Base-by-base conservation (phyloP, 73 alveolate genomes). In the Durusdinium trenchii region DNA sequence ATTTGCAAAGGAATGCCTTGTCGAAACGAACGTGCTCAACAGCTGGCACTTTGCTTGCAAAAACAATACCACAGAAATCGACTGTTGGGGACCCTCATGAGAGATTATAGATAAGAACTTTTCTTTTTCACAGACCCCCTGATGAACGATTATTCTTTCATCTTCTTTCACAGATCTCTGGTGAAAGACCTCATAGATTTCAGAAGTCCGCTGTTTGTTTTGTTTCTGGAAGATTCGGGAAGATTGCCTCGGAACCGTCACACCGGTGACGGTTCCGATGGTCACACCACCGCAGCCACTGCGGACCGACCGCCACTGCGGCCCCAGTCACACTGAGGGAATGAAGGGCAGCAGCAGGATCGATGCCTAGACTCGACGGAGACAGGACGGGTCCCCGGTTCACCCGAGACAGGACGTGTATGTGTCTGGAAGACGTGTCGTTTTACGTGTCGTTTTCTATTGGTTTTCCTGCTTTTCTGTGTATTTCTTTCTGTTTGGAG, bases 301-400 rank as follows among this genome's bases (percentile, higher is more conserved):
- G 28, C 64, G 9, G 64, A 54, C 84, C 1, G 84, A 32, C 84
- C 84, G 40, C n/a, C n/a, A n/a, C n/a, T n/a, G n/a, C n/a, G n/a
- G n/a, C n/a, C n/a, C n/a, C n/a, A 43, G 95, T 18, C 60, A 67
- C 95, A 87, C 40, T 3, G 95, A 87, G 30, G 95, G 95, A 46
- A 87, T 30, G 69, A 87, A 87, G 26, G 95, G 95, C 32, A 87
- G 95, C 84, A 87, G 43, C 36, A 87, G 85, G 36, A 87, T 23
- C n/a, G 95, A 87, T 28, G 95, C 95, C 95, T 87, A 6, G 69
- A 12, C 23, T 12, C 32, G 69, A 57, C 43, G 12, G 26, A 10
- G 42, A 67, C 46, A 3, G 46, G n/a, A 38, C 26, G 9, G 64
- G 64, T 20, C 64, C 9, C 20, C 64, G 64, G 9, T 54, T 9